Evolutionary conservation across 2,329 filamentous ascomycete genomes (phyloP).

Genomic region (Emmonsiellopsis sp.): DNA sequence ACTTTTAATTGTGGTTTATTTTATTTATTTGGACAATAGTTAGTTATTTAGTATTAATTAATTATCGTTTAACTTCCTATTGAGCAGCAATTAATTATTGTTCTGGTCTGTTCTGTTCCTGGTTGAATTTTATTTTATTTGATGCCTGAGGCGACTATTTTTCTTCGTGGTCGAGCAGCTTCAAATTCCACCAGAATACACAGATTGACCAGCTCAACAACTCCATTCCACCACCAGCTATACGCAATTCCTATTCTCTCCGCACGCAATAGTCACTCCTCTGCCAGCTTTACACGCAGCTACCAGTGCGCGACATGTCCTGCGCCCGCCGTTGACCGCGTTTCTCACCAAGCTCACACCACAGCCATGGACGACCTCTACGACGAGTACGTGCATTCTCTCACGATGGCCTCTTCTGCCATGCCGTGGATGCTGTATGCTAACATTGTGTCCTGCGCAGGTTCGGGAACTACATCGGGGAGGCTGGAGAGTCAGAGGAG

Average conservation of each 20-base stretch:
- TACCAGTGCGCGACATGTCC: too few species aligned
- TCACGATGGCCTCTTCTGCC: not conserved
- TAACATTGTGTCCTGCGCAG: conserved; percentile 38
- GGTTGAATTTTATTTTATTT: not conserved
- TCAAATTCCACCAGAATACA: conserved; percentile 2
- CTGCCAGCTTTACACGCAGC: too few species aligned
- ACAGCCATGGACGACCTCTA: conserved; percentile 83
- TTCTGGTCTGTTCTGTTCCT: not conserved
- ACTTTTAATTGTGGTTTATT: not conserved
- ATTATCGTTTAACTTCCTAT: not conserved
- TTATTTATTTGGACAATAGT: too few species aligned
- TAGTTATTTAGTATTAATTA: not conserved
- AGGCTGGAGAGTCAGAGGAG: conserved; percentile 81
- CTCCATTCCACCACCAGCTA: too few species aligned
- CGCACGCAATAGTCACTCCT: too few species aligned
- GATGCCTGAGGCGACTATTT: not conserved
- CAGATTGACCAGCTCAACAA: not conserved
- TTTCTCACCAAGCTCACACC: conserved; percentile 11
- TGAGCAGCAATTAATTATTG: not conserved
- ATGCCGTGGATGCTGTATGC: conserved; percentile 9
- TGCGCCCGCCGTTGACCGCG: not conserved
- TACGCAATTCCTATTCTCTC: too few species aligned
- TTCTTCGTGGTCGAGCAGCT: not conserved
- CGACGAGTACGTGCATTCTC: conserved; percentile 61
- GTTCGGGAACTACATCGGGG: conserved; percentile 98